Evolutionary conservation across 306 rosid species (phyloP), one percentile per base, ranked within the genome.

Genomic region (Acacia confusa): DNA sequence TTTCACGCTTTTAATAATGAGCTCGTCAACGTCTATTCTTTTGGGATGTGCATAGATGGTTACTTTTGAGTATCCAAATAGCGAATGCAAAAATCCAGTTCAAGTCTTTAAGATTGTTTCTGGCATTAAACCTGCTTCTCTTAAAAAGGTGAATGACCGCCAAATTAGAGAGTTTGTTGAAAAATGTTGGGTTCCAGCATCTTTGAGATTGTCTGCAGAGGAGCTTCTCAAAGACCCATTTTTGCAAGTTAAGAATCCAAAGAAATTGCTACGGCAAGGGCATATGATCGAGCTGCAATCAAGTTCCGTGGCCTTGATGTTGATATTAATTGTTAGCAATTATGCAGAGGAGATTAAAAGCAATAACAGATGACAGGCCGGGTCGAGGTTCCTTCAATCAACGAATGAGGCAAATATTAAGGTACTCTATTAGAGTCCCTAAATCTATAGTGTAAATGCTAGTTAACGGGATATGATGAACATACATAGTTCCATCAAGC

Each of bases 1-100:
- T n/a, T n/a, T n/a, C n/a, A n/a, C n/a, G n/a, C n/a, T n/a, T n/a
- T n/a, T n/a, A n/a, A n/a, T n/a, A 95, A 88, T 68, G 98, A 95
- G 77, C 97, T 92, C 60, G 97, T 89, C 41, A 98, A 95, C 81
- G 76, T 93, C 15, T 93, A 95, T 90, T 89, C 98, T 43, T 95
- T 93, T 72, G 99, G 99, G 22, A 88, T 95, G 98, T 93, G 98
- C 91, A 80, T 95, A 95, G 91, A 95, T 95, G 99, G 88, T 95
- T 79, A 93, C 99, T 80, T 88, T 90, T 70, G 99, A 92, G 84
- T 95, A 93, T 81, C 99, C 99, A 34, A 93, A 93, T 40, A 77
- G 78, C 65, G 99, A 95, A 89, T 95, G 99, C 90, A 88, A 75
- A 87, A 92, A 92, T 81, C 91, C 99, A 41, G 99, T 93, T 84